phyloP scores from a whole-genome alignment of 768 basidiomycete genomes.

The Lenzites betulinus region DNA sequence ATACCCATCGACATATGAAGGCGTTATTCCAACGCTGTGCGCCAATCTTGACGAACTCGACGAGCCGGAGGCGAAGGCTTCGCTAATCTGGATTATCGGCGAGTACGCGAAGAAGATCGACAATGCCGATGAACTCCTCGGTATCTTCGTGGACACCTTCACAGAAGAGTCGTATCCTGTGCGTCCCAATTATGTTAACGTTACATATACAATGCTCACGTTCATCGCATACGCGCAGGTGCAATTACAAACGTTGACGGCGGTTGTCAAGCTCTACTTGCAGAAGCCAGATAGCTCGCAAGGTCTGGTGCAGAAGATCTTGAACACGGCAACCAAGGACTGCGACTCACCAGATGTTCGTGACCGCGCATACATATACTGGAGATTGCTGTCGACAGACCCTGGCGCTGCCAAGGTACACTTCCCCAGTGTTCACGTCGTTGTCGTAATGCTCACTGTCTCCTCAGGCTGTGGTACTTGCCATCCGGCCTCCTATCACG shows the following conservation, averaged over 20 bases:
- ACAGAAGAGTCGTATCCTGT: conserved; percentile 93
- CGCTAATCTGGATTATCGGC: conserved; percentile 98
- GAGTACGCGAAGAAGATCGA: conserved; percentile 98
- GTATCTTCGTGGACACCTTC: conserved; percentile 90
- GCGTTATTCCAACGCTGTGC: conserved; percentile 93
- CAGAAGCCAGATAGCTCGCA: conserved; percentile 95
- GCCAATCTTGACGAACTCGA: conserved; percentile 95
- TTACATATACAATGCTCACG: background rate
- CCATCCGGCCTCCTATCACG: conserved; percentile 90
- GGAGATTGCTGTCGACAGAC: conserved; percentile 93
- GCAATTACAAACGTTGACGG: conserved; percentile 84
- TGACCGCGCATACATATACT: conserved; percentile 97
- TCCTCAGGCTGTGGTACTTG: conserved; percentile 78
- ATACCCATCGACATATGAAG: conserved; percentile 96
- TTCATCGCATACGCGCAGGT: conserved; percentile 25
- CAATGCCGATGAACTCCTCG: conserved; percentile 91
- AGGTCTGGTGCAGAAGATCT: conserved; percentile 85
- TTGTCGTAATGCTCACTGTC: background rate
- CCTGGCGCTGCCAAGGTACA: conserved; percentile 91
- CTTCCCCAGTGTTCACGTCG: background rate
- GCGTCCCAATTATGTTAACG: conserved; percentile 33
- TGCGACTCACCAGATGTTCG: conserved; percentile 97
- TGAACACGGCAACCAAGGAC: conserved; percentile 94
- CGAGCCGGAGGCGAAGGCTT: conserved; percentile 97
- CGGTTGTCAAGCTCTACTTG: conserved; percentile 95